Base-by-base conservation (phyloP, 371 early-diverging fungal species). In the Batrachochytrium dendrobatidis region DNA sequence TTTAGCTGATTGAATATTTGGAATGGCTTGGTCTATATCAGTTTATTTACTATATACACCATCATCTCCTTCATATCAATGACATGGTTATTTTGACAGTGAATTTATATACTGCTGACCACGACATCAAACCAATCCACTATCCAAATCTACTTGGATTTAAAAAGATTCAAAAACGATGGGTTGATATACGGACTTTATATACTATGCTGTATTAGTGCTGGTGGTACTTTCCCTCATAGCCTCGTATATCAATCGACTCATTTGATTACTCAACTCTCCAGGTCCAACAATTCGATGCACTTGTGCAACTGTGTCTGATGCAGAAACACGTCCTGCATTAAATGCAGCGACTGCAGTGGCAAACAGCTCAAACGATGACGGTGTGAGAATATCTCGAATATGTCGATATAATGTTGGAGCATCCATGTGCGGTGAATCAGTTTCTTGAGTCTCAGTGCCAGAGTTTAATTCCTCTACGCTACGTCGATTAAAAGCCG, bases 341-440 rank as follows among this genome's bases (percentile, higher is more conserved):
- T 48, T 48, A 29, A 48, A 48, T 18, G 49, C 49, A 22, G 49
- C 49, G 6, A 48, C 49, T 7, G 49, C 49, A 12, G 49, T 48
- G 7, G 49, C 49, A 48, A 48, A 48, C 24, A 8, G 22, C n/a
- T 48, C 49, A 48, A 48, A 48, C 8, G 24, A 12, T 6, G 8
- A 12, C 6, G 49, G 8, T 18, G 49, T 25, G 24, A 48, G 49
- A 12, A 29, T 29, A 48, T 48, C 24, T 22, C 49, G 49, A 48
- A 48, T 48, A 18, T 48, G 49, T 48, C 49, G 49, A 18, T 48
- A 48, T 7, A 48, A 18, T 8, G 49, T 48, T 48, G 49, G 12
- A 22, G 49, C 49, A 29, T 48, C 49, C 49, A 48, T 48, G 12
- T 48, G 25, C 12, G 24, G 8, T 8, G 49, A 7, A 18, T 39